Evolutionary conservation across 805 yeast genomes (phyloP), one percentile per base, ranked within the genome.

Genomic region (Soucietia sequanensis): DNA sequence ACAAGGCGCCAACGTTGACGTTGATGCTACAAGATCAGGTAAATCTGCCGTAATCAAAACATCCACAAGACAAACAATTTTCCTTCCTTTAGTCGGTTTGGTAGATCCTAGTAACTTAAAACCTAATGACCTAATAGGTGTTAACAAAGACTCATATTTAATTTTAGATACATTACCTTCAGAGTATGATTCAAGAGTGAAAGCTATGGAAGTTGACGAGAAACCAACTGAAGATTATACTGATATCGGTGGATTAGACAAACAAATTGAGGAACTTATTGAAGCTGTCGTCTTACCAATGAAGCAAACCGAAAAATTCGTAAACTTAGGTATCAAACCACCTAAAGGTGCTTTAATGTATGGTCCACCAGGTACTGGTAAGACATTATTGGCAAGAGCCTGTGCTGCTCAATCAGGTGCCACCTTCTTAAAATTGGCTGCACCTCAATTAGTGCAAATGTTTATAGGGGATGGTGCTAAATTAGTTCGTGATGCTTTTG

Each of bases 161-260:
- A 84, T 93, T 35, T 73, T 93, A 50, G 99, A 93, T 64, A 89
- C 95, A 6, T 72, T 93, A 46, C 99, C 99, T 8, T 89, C 96
- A 2, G 99, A 93, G 64, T 93, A 93, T 58, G 99, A 93, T 62
- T 84, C 95, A 36, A 78, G 99, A 52, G 99, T 93, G 34, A 93
- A 93, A 67, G 98, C 98, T 9, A 87, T 93, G 99, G 99, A 93
- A 62, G 99, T 93, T 33, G 99, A 93, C 59, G 99, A 93, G 66
- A 90, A 91, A 58, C 99, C 99, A 40, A 84, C 95, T 2, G 99
- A 93, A 61, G 88, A 96, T 8, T 93, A 93, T 57, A 81, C 95
- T 1, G 99, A 93, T 60, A 95, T 93, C 49, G 99, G 99, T 56
- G 99, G 99, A 8, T 73, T 93, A 50, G 98, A 91, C 63, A 93